A percentile compares a stretch with the other conserved stretches of the same genome.
Evolutionary conservation across 305 asterid species (phyloP).

Genomic region (Andrographis paniculata): DNA sequence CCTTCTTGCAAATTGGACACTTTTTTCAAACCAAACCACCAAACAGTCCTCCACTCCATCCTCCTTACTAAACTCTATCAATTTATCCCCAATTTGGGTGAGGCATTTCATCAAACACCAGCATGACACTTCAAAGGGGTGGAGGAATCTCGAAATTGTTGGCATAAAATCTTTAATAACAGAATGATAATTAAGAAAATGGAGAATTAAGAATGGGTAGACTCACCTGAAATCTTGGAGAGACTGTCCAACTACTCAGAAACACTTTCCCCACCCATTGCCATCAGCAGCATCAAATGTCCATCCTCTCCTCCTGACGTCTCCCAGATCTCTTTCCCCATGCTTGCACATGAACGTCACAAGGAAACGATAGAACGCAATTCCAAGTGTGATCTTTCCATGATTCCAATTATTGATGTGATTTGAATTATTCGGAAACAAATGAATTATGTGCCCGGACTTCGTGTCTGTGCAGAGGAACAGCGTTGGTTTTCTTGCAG

Average conservation of each 20-base stretch:
- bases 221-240: constrained; percentile 77
- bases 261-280: constrained; percentile 42
- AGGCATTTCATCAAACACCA: constrained; percentile 23
- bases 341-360: constrained; percentile 52
- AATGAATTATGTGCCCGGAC: not conserved
- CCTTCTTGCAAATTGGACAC: constrained; percentile 1
- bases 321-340: constrained; percentile 58
- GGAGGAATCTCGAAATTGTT: constrained; percentile 19
- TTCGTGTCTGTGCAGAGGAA: not conserved
- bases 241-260: constrained; percentile 27
- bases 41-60: constrained; percentile 3
- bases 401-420: constrained; percentile 22
- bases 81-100: not conserved
- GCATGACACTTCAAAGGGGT: constrained; percentile 9
- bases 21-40: constrained; percentile 4
- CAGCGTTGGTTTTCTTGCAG: not conserved
- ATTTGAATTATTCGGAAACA: too few relatives aligned
- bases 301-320: constrained; percentile 12
- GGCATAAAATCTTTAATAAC: constrained; percentile 19
- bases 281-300: constrained; percentile 43
- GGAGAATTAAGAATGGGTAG: constrained; percentile 23
- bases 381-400: constrained; percentile 25
- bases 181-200: constrained; percentile 11
- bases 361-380: constrained; percentile 29
- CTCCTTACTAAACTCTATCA: constrained; percentile 6